Conservation (phyloP, 805 yeast genomes). For the Suhomyces canberraensis region DNA sequence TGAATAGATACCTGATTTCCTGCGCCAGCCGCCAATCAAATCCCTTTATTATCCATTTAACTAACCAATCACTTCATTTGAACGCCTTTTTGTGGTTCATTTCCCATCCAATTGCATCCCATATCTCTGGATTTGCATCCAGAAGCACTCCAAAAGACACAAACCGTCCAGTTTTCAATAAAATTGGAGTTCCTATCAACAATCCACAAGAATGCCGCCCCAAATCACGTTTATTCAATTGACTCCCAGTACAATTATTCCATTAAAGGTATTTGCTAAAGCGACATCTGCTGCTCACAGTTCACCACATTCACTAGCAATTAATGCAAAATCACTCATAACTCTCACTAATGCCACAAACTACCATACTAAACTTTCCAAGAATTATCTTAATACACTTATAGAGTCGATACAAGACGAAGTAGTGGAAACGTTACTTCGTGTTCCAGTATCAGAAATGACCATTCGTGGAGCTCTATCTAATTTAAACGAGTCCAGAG, state of each 20-base stretch:
- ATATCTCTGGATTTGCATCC: too few relatives aligned
- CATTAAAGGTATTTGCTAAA: constrained; percentile 13
- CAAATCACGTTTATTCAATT: constrained; percentile 12
- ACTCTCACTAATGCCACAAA: constrained; percentile 11
- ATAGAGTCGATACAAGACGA: constrained; percentile 5
- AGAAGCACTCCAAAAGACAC: too few relatives aligned
- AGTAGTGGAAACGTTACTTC: constrained; percentile 7
- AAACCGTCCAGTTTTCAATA: too few relatives aligned
- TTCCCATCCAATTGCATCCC: too few relatives aligned
- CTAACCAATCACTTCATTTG: too few relatives aligned
- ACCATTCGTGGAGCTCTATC: background rate
- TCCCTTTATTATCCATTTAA: too few relatives aligned
- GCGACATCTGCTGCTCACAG: background rate
- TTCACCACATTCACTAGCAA: constrained; percentile 10
- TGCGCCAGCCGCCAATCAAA: too few relatives aligned
- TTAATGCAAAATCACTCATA: constrained; percentile 12
- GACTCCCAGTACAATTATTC: constrained; percentile 4
- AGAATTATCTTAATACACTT: constrained; percentile 10
- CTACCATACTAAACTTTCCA: constrained; percentile 14
- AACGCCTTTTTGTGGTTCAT: too few relatives aligned
- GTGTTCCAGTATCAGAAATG: constrained; percentile 7
- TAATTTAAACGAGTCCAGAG: background rate
- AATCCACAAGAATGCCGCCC: constrained; percentile 15
- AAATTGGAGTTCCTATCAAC: too few relatives aligned
- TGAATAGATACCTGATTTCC: too few relatives aligned